Base-by-base conservation (phyloP, 257 asterid species). In the Lavandula angustifolia region DNA sequence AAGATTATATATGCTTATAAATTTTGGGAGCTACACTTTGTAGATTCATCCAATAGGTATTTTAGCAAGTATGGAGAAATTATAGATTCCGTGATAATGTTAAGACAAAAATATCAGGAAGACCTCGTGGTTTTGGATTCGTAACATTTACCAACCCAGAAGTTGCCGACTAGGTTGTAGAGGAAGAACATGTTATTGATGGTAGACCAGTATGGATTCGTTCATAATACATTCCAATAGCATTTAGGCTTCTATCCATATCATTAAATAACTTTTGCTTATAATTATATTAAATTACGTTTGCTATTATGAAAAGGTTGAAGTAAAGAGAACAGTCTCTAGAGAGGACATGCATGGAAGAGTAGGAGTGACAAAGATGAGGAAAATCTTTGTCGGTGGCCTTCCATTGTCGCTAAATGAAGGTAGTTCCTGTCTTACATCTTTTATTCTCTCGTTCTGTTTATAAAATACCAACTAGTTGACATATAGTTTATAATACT, bases 81-180 rank as follows among this genome's bases (percentile, higher is more conserved):
- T 56, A 66, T 82, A 29, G 96, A 89, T 84, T 89, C 94, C 51
- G 95, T 92, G 40, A 92, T 92, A 72, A 92, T 92, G 99, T 74
- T 89, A 88, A n/a, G 99, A 92, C 80, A 87, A 83, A n/a, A 80
- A 37, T 78, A 53, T 69, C 99, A 46, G 99, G 99, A 68, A 84
- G 97, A 65, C 99, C 97, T 10, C 91, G 97, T 12, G 99, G 99
- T 56, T 92, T 92, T 60, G 97, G 97, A 54, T 89, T 89, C 65
- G 85, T 92, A 27, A 92, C 97, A 57, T 92, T 85, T 85, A 82
- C 92, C 22, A 92, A 89, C 69, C 78, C 85, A 57, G 95, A 84
- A 72, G 94, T 80, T 78, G 95, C 96, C 60, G 88, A 82, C 61
- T 87, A 80, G 80, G 99, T 90, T 73, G 72, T 94, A 71, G 82